Evolutionary conservation across 2,329 filamentous ascomycete species (phyloP), one percentile per base, ranked within the genome.

Genomic region (Exophiala mesophila): DNA sequence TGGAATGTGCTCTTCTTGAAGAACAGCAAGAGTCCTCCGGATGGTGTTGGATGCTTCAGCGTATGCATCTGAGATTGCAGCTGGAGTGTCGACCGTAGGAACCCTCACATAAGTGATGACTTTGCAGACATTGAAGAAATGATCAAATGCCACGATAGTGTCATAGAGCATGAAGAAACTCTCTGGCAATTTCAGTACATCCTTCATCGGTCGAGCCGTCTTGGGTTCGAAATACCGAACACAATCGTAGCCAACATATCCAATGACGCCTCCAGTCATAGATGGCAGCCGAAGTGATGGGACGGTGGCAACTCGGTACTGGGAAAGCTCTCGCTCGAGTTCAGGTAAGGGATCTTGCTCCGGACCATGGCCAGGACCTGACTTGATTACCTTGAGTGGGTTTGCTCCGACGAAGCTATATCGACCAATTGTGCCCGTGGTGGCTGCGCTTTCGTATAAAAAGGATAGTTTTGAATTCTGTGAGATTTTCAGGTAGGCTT

Each of bases 221-320:
- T 89, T 94, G 49, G 92, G 92, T 72, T 98, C 92, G 56, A 98
- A 98, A 68, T 97, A 97, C 60, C 83, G 82, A 57, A 98, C 87
- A 64, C 92, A 98, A 63, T 98, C 92, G 61, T 98, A 98, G 39
- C 89, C 89, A 4, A 97, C 88, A 63, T 97, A 98, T 46, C 92
- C 92, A 57, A 98, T 88, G 9, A 89, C 92, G 36, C 92, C 92
- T 29, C 89, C 92, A 0, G 86, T 87, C 68, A 98, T 71, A 18
- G 87, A 85, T 38, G 92, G 92, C 26, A 98, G 74, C 57, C 77
- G 78, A 58, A 97, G 70, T 1, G 82, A 86, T 0, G 92, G 89
- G 3, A 98, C 79, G 29, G 85, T 78, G 23, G 88, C 85, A 50
- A 96, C 86, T 18, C 86, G 78, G 63, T 82, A 84, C 59, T 85